Evolutionary conservation across 1,284 basidiomycete genomes (phyloP).

Genomic region (Papiliotrema fonsecae): DNA sequence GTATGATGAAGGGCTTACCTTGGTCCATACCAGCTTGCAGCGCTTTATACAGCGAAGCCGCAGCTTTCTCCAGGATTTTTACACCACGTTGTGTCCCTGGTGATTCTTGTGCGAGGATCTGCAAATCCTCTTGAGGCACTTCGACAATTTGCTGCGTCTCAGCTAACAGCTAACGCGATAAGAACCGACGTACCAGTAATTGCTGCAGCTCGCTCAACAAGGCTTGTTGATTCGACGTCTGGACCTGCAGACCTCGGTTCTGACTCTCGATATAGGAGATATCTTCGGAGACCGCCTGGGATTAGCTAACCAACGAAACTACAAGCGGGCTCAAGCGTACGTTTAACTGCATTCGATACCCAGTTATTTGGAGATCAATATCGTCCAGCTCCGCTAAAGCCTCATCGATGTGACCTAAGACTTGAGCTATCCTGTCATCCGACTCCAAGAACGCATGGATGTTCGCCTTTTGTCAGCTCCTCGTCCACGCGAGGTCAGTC

Average conservation of each 20-base stretch:
- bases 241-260: conserved; percentile 93
- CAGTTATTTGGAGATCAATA: conserved; percentile 77
- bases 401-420: conserved; percentile 82
- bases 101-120: conserved; percentile 76
- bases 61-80: conserved; percentile 71
- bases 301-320: neutral
- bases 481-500: neutral
- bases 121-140: conserved; percentile 71
- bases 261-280: conserved; percentile 95
- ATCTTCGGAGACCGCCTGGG: conserved; percentile 84
- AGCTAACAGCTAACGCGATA: neutral
- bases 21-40: conserved; percentile 84
- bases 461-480: conserved; percentile 63
- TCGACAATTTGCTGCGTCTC: conserved; percentile 76
- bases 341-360: conserved; percentile 91
- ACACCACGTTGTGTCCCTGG: conserved; percentile 74
- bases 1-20: conserved; percentile 49
- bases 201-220: conserved; percentile 77
- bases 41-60: conserved; percentile 89
- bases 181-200: conserved; percentile 59
- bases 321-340: conserved; percentile 52
- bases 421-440: conserved; percentile 73
- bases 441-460: conserved; percentile 96
- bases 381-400: conserved; percentile 78
- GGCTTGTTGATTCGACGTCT: conserved; percentile 89